A percentile compares a stretch with the other conserved stretches of the same genome.
Evolutionary conservation across 2,329 filamentous ascomycete species (phyloP).

Genomic region (Paramyrothecium roridum): DNA sequence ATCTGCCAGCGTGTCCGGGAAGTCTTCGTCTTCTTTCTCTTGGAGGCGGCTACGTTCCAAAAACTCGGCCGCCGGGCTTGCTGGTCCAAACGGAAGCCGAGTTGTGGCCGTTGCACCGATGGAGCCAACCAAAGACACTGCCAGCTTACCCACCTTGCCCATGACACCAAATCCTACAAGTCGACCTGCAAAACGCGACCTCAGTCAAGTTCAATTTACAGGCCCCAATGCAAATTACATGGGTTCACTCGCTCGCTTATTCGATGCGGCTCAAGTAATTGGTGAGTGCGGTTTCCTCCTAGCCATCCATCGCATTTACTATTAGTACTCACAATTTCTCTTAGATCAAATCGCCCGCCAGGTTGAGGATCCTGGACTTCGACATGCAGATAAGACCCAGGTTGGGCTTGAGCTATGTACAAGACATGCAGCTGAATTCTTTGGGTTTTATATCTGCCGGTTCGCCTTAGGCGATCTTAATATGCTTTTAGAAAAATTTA

Average conservation of each 20-base stretch:
- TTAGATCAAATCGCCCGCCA: conserved; percentile 92
- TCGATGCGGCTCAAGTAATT: conserved; percentile 88
- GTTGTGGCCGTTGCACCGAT: conserved; percentile 5
- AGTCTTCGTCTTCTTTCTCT: conserved; percentile 62
- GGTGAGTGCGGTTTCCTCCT: conserved; percentile 55
- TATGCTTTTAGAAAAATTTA: conserved; percentile 88
- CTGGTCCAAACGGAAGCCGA: conserved; percentile 37
- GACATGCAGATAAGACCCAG: conserved; percentile 88
- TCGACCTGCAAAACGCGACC: conserved; percentile 68
- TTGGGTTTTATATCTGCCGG: conserved; percentile 92
- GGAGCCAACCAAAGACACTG: conserved; percentile 29
- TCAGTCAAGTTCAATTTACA: conserved; percentile 65
- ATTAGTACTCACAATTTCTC: conserved; percentile 16
- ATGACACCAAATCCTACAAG: conserved; percentile 68
- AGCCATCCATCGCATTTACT: not conserved
- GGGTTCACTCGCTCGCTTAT: conserved; percentile 82
- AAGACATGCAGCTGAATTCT: conserved; percentile 93
- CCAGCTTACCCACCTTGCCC: conserved; percentile 68
- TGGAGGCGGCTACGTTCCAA: conserved; percentile 91
- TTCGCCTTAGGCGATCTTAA: conserved; percentile 87
- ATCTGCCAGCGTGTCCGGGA: conserved; percentile 63
- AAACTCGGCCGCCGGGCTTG: conserved; percentile 67
- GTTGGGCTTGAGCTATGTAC: conserved; percentile 93
- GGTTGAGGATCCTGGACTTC: conserved; percentile 90
- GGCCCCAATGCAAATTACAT: conserved; percentile 91